Conservation (phyloP, 345 rosid species). For the Dimocarpus longan region DNA sequence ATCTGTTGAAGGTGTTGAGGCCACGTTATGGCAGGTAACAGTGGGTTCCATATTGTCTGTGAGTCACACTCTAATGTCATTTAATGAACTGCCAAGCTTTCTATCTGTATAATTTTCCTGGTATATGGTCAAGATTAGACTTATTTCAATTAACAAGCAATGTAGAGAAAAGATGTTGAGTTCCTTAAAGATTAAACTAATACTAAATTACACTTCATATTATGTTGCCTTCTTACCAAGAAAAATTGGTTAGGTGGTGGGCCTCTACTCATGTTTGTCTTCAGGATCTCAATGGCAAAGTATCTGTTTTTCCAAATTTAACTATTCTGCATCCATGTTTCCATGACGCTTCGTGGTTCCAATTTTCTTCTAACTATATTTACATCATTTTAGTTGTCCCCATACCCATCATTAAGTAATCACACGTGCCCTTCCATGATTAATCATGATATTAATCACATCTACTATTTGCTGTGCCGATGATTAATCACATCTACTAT, state of each 20-base stretch:
- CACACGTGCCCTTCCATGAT: not conserved
- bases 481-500: not conserved
- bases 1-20: slow-evolving; percentile 96
- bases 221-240: not conserved
- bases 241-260: not conserved
- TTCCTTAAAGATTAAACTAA: not conserved
- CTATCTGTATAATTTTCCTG: not conserved
- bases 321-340: not conserved
- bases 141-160: not conserved
- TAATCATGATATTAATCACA: not conserved
- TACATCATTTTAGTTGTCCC: not conserved
- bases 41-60: not conserved
- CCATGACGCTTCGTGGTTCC: not conserved
- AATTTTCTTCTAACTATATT: not conserved
- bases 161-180: not conserved
- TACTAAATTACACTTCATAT: too few relatives aligned
- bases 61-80: slow-evolving; percentile 4
- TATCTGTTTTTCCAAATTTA: not conserved
- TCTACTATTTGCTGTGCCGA: not conserved
- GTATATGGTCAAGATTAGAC: not conserved
- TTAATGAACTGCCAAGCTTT: slow-evolving; percentile 11
- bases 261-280: not conserved
- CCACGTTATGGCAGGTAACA: slow-evolving; percentile 87
- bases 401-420: not conserved
- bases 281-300: not conserved